These are phyloP conservation scores for Pseudopyrenochaeta lycopersici DNA, from an alignment of 2,329 filamentous ascomycete genomes.

Conservation along the genomic window DNA sequence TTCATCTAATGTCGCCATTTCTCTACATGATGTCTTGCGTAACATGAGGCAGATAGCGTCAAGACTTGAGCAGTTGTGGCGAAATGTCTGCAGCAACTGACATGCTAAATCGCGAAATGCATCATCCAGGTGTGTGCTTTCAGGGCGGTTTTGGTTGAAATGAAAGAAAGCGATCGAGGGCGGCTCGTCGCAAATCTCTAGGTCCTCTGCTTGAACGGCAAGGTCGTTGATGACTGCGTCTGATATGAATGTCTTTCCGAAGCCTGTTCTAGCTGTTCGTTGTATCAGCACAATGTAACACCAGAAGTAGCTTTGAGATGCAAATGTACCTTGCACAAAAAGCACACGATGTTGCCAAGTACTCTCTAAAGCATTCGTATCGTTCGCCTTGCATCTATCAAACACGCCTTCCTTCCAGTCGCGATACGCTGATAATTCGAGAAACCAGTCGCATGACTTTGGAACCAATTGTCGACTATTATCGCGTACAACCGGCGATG, in stretches of 20 bases:
- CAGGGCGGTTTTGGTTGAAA: slow-evolving; percentile 27
- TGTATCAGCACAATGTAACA: slow-evolving; percentile 7
- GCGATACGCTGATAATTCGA: slow-evolving; percentile 27
- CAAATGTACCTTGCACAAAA: slow-evolving; percentile 39
- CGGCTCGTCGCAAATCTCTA: slow-evolving; percentile 33
- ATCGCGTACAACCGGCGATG: slow-evolving; percentile 17
- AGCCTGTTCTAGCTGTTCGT: slow-evolving; percentile 35
- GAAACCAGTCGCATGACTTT: slow-evolving; percentile 38
- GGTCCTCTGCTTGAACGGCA: slow-evolving; percentile 24
- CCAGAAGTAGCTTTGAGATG: too few relatives aligned
- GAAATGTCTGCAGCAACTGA: slow-evolving; percentile 37
- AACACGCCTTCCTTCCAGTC: slow-evolving; percentile 34
- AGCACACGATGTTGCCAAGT: slow-evolving; percentile 40
- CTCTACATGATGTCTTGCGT: slow-evolving; percentile 31
- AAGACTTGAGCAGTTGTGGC: slow-evolving; percentile 31
- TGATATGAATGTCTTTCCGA: slow-evolving; percentile 41
- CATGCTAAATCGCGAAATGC: slow-evolving; percentile 34
- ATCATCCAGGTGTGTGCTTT: slow-evolving; percentile 26
- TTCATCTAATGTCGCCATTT: slow-evolving; percentile 38
- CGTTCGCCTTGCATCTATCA: slow-evolving; percentile 25
- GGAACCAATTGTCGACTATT: slow-evolving; percentile 15
- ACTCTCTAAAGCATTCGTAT: slow-evolving; percentile 17
- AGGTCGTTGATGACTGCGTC: slow-evolving; percentile 34
- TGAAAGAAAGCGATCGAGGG: slow-evolving; percentile 34
- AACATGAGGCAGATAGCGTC: slow-evolving; percentile 38